Evolutionary conservation across 2,329 filamentous ascomycete species (phyloP), one percentile per base, ranked within the genome.

Genomic region (Colletotrichum noveboracense): DNA sequence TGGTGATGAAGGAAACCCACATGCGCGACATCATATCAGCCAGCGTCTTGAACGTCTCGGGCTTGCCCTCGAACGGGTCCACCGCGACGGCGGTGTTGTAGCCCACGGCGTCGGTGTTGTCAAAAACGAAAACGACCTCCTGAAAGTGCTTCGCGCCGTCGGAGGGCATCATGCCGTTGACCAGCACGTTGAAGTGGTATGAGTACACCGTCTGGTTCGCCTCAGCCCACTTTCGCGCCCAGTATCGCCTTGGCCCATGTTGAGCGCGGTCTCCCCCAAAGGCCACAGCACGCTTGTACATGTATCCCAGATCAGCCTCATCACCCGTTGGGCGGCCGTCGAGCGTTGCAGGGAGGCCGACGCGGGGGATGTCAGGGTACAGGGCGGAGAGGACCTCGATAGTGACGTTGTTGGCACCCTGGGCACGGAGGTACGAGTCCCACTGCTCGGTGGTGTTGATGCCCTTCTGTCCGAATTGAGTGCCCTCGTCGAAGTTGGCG

Each of bases 401-500:
- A 70, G 82, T 76, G 70, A 77, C 61, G 76, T 79, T 79, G 75
- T 78, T 78, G 5, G 81, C 70, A 24, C 76, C 78, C 10, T 76
- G 73, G 58, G 75, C 78, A 78, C 79, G 76, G 16, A 89, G 82
- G 66, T 82, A 84, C 24, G 81, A 79, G 60, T 85, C 82, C 79
- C 93, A 90, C 66, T 92, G 86, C 18, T 84, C 86, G 13, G 86
- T 89, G 2, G 88, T 91, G 79, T 92, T 89, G 76, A 93, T 88
- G 18, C 88, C 89, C 7, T 76, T 81, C 13, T 87, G 86, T 1
- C 86, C 88, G 79, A 93, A 93, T 2, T 85, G 84, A 1, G 89
- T 89, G 52, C 85, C 93, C 80, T 95, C 93, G 78, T 94, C 93
- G 2, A 89, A 89, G 81, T 94, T 94, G 43, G 88, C 89, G 8